These are phyloP conservation scores for Fusarium citri DNA, from an alignment of 2,329 filamentous ascomycete species.

Conservation along the genomic window DNA sequence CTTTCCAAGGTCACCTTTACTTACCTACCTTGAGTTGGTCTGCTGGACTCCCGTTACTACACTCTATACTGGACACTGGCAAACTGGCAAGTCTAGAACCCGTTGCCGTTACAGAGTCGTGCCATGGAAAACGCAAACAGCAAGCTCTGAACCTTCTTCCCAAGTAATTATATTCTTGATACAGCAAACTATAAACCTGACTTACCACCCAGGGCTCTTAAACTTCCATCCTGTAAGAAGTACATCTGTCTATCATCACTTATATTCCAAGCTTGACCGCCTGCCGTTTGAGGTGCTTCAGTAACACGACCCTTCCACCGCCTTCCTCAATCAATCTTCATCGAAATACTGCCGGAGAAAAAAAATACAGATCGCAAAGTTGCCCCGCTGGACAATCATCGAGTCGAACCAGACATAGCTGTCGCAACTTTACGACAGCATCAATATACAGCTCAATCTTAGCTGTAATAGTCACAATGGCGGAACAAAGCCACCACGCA, in stretches of 20 bases:
- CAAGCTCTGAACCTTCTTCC: not conserved
- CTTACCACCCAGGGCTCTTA: not conserved
- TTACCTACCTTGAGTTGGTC: not conserved
- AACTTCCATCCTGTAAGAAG: not conserved
- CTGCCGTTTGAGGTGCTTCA: slow-evolving; percentile 23
- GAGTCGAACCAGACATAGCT: slow-evolving; percentile 29
- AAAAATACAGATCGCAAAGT: slow-evolving; percentile 41
- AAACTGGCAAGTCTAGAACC: not conserved
- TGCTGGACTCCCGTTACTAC: not conserved
- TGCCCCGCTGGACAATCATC: slow-evolving; percentile 31
- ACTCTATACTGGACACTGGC: not conserved
- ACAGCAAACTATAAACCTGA: not conserved
- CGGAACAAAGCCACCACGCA: slow-evolving; percentile 48
- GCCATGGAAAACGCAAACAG: not conserved
- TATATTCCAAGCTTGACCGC: slow-evolving; percentile 39
- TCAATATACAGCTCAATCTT: slow-evolving; percentile 15
- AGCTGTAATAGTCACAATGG: slow-evolving; percentile 43
- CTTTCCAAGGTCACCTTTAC: no score
- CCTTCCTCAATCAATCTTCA: slow-evolving; percentile 2
- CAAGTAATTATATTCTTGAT: not conserved
- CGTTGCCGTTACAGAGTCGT: not conserved
- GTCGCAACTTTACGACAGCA: slow-evolving; percentile 16
- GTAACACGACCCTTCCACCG: slow-evolving; percentile 22
- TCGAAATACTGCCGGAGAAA: slow-evolving; percentile 43
- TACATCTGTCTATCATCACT: not conserved